A percentile compares a stretch with the other conserved stretches of the same genome.
Evolutionary conservation across 768 basidiomycete genomes (phyloP).

Genomic region (Cyclocybe aegerita): DNA sequence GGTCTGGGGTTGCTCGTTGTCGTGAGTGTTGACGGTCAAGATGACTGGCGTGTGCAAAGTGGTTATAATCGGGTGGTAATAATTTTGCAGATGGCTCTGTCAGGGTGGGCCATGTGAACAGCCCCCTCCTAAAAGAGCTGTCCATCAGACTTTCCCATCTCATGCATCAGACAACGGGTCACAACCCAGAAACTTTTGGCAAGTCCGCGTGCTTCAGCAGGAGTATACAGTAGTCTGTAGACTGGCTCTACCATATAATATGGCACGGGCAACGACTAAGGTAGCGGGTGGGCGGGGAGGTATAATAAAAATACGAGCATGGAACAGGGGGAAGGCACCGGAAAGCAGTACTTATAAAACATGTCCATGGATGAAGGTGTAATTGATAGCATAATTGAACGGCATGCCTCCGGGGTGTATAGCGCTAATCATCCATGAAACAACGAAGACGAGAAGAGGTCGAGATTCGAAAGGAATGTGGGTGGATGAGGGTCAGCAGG

Average conservation of each 20-base stretch:
- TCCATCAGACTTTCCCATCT: slow-evolving; percentile 14
- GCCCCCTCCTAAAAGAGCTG: slow-evolving; percentile 8
- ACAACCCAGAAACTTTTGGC: neutral
- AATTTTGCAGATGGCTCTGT: slow-evolving; percentile 25
- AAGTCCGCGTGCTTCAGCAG: slow-evolving; percentile 8
- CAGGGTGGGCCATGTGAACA: slow-evolving; percentile 21
- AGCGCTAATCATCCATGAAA: slow-evolving; percentile 12
- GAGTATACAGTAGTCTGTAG: slow-evolving; percentile 9
- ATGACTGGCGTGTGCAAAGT: slow-evolving; percentile 6
- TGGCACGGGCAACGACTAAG: slow-evolving; percentile 7
- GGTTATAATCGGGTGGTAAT: slow-evolving; percentile 24
- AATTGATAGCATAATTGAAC: slow-evolving; percentile 5
- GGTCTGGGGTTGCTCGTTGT: neutral
- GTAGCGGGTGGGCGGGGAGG: slow-evolving; percentile 4
- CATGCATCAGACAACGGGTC: slow-evolving; percentile 8
- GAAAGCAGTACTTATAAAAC: neutral
- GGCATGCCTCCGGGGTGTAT: slow-evolving; percentile 18
- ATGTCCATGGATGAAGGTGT: neutral
- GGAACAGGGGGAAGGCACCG: neutral
- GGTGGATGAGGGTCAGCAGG: slow-evolving; percentile 8
- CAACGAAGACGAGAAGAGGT: slow-evolving; percentile 8
- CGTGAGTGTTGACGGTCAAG: slow-evolving; percentile 1
- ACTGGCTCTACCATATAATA: slow-evolving; percentile 2
- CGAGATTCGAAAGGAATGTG: slow-evolving; percentile 15
- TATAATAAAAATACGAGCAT: slow-evolving; percentile 5